Evolutionary conservation across 2,329 filamentous ascomycete genomes (phyloP), one percentile per base, ranked within the genome.

Genomic region (Fusarium anthophilum): DNA sequence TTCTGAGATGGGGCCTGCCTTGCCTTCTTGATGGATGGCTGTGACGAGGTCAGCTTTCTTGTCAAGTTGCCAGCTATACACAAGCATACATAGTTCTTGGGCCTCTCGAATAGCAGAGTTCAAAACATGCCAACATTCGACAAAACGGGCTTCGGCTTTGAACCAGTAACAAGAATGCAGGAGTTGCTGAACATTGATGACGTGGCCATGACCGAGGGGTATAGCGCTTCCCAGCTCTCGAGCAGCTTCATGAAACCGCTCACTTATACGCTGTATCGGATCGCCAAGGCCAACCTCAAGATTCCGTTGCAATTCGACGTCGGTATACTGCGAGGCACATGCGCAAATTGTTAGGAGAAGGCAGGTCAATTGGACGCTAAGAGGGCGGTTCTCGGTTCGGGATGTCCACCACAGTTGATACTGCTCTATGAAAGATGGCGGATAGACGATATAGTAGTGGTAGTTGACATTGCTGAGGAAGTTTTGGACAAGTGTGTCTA

Each of bases 381-480:
- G 75, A n/a, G 81, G 81, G 26, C 73, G 73, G 37, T 76, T 72
- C 17, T 77, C 77, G 45, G 76, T 72, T 39, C 81, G 78, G 28
- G 74, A 68, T 22, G 66, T 58, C 81, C 82, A 84, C 82, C 83
- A 84, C 20, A 72, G 64, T 39, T 79, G 74, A 48, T 84, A 84
- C 30, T 83, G 81, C 41, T 81, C 78, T 18, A 82, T 41, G 41
- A 84, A 83, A 10, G 76, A 74, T 1, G 79, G 70, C 1, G 83
- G 81, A 60, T 84, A 83, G 37, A 83, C 72, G 55, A 83, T 81
- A 65, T 84, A 84, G 76, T 82, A 82, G 66, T 83, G 82, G 56
- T 78, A 83, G 66, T 84, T 84, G 69, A 81, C 82, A 45, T 79
- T 77, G 55, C 78, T 76, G 20, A 84, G 73, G 59, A 84, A 84